phyloP scores from a whole-genome alignment of 2,329 filamentous ascomycete genomes.

The Aspergillus caelatus region DNA sequence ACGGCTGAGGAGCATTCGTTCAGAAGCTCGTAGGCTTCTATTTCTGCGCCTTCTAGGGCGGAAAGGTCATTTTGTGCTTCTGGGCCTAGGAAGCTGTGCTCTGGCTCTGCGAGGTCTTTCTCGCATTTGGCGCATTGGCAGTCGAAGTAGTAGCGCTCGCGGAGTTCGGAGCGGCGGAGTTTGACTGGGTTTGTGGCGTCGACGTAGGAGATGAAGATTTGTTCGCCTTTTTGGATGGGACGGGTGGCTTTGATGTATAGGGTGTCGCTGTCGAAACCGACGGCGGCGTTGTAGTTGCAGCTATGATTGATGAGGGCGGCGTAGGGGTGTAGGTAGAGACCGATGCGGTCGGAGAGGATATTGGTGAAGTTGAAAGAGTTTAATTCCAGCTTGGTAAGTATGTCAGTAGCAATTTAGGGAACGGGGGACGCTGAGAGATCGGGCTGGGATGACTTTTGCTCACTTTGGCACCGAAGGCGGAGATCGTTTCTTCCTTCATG shows the following conservation, averaged over 20 bases:
- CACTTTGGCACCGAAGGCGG: conserved; percentile 52
- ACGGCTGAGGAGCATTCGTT: conserved; percentile 19
- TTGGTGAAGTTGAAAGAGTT: conserved; percentile 63
- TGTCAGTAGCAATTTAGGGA: background rate
- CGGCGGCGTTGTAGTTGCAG: conserved; percentile 61
- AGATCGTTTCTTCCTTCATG: conserved; percentile 46
- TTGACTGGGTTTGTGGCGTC: conserved; percentile 57
- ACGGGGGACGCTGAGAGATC: background rate
- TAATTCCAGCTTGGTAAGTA: conserved; percentile 50
- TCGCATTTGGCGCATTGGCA: conserved; percentile 59
- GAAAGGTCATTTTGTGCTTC: conserved; percentile 14
- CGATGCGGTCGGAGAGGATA: conserved; percentile 59
- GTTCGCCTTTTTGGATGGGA: conserved; percentile 57
- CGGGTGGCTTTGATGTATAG: conserved; percentile 56
- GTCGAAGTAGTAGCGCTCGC: conserved; percentile 60
- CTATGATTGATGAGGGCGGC: conserved; percentile 63
- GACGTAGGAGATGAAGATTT: conserved; percentile 65
- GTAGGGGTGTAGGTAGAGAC: conserved; percentile 60
- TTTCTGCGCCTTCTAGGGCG: conserved; percentile 21
- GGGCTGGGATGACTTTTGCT: conserved; percentile 11
- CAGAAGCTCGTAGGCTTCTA: conserved; percentile 30
- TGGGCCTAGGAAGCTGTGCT: conserved; percentile 17
- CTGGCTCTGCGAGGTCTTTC: conserved; percentile 18
- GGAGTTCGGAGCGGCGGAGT: conserved; percentile 57
- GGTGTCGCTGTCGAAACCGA: conserved; percentile 58